These are phyloP conservation scores for Alloteropsis semialata DNA, from an alignment of 176 grass and related monocot genomes.

Conservation along the genomic window DNA sequence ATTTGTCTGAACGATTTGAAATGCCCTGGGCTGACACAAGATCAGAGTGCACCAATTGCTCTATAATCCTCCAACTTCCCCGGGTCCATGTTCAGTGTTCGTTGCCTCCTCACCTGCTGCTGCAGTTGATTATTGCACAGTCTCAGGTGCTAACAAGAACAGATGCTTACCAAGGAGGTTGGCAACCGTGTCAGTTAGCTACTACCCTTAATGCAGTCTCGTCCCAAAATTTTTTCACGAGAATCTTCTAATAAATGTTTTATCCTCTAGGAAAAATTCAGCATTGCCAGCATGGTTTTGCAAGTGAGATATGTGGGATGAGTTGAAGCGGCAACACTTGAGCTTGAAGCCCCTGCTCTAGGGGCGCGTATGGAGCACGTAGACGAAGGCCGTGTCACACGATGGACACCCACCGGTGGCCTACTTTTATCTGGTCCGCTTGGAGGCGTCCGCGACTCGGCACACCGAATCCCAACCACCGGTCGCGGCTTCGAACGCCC, in stretches of 20 bases:
- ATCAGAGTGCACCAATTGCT: neutral
- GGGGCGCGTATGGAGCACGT: neutral
- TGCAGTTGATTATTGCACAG: neutral
- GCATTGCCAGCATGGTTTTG: neutral
- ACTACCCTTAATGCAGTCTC: neutral
- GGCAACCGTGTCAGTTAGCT: neutral
- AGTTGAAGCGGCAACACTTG: too few species aligned
- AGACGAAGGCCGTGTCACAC: constrained; percentile 7
- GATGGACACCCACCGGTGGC: constrained; percentile 21
- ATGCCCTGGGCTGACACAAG: neutral
- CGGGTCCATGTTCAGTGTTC: constrained; percentile 5
- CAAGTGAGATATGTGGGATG: too few species aligned
- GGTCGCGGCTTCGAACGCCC: neutral
- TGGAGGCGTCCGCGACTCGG: constrained; percentile 17
- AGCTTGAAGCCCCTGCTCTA: too few species aligned
- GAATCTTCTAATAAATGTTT: too few species aligned
- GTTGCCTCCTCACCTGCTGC: neutral
- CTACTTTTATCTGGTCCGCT: constrained; percentile 27
- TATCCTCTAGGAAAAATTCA: too few species aligned
- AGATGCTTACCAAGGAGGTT: neutral
- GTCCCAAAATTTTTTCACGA: neutral
- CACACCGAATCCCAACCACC: constrained; percentile 47
- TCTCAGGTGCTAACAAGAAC: neutral
- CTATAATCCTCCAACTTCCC: neutral
- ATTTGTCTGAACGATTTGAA: neutral